A percentile compares a stretch with the other conserved stretches of the same genome.
These are phyloP conservation scores for Filosporella fistucella DNA, from an alignment of 495 filamentous ascomycete genomes.

Conservation along the genomic window DNA sequence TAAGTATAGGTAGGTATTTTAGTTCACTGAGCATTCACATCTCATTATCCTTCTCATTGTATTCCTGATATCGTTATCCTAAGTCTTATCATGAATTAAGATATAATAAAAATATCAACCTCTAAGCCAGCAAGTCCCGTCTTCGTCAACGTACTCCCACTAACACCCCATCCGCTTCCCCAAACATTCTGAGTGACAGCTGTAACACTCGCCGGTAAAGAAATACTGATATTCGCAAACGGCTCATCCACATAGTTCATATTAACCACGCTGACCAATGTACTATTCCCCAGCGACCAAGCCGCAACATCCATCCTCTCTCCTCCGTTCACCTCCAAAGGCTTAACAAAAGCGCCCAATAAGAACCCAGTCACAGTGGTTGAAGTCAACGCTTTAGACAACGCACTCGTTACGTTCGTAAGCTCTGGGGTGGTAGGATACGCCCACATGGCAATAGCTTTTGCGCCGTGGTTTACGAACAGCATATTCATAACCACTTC, in stretches of 20 bases:
- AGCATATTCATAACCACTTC: conserved; percentile 55
- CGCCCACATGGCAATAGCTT: conserved; percentile 42
- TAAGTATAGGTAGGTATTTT: too few species aligned
- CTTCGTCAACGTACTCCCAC: conserved; percentile 5
- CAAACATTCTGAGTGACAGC: neutral
- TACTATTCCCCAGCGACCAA: conserved; percentile 29
- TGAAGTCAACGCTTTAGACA: conserved; percentile 37
- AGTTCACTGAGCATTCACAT: too few species aligned
- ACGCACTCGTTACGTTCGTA: conserved; percentile 34
- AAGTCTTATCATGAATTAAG: too few species aligned
- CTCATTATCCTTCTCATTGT: too few species aligned
- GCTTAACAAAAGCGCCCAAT: conserved; percentile 27
- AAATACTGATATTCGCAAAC: conserved; percentile 4
- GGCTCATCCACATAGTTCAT: conserved; percentile 4
- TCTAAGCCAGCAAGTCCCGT: conserved; percentile 7
- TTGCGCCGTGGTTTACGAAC: conserved; percentile 56
- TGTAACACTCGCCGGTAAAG: neutral
- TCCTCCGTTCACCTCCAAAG: conserved; percentile 4
- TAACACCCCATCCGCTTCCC: conserved; percentile 6
- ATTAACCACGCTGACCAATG: conserved; percentile 40
- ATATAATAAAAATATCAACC: conserved; percentile 13
- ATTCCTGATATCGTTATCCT: too few species aligned
- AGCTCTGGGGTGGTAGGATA: conserved; percentile 41
- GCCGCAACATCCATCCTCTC: conserved; percentile 34
- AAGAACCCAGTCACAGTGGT: conserved; percentile 35